These are phyloP conservation scores for Haplographium delicatum DNA, from an alignment of 495 filamentous ascomycete species.

Conservation along the genomic window DNA sequence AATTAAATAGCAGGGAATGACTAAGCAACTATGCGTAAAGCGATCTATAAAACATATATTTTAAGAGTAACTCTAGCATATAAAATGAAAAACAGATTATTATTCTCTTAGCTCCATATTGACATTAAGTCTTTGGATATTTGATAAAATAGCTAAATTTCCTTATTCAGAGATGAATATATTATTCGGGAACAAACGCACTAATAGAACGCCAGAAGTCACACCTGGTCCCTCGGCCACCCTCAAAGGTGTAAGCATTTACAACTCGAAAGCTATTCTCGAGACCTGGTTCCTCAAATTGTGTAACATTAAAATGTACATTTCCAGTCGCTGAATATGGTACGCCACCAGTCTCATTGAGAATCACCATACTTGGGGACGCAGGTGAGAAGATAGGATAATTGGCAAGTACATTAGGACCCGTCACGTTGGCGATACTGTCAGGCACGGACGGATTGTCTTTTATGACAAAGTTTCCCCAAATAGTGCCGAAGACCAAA, in stretches of 20 bases:
- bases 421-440: constrained; percentile 19
- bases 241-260: constrained; percentile 50
- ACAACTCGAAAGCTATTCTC: constrained; percentile 42
- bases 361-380: constrained; percentile 38
- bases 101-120: too few species aligned
- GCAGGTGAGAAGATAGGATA: too few species aligned
- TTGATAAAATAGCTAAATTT: too few species aligned
- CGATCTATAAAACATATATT: too few species aligned
- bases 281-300: constrained; percentile 39
- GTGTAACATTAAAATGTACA: constrained; percentile 14
- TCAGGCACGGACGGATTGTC: constrained; percentile 45
- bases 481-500: constrained; percentile 21
- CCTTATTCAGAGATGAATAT: too few species aligned
- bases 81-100: too few species aligned
- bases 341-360: constrained; percentile 49
- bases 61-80: too few species aligned
- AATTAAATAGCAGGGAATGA: too few species aligned
- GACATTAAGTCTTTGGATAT: too few species aligned
- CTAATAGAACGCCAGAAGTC: constrained; percentile 43
- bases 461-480: constrained; percentile 50
- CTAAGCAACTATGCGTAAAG: too few species aligned
- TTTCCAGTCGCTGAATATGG: neutral
- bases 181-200: neutral
- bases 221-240: constrained; percentile 49
- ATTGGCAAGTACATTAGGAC: too few species aligned